Evolutionary conservation across 177 flowering plant genomes (phyloP), one percentile per base, ranked within the genome.

Genomic region (Vitis hybrid): DNA sequence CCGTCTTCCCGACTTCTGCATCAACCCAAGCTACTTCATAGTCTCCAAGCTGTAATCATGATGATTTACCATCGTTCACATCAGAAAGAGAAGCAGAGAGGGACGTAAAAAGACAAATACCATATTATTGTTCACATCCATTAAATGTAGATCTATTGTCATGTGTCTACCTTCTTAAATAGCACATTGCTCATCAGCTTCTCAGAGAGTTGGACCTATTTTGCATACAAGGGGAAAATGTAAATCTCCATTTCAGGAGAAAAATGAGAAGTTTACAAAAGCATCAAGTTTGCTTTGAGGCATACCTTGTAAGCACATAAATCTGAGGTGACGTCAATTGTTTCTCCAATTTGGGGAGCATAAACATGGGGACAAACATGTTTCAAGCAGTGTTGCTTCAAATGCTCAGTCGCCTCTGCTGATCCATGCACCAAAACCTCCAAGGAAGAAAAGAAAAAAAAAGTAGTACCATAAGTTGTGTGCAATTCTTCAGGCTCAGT

Each of bases 341-440:
- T 84, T 82, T 95, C 97, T 76, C 81, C 96, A 76, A 94, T 83
- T 69, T 94, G 93, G 47, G 98, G 99, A 79, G 99, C 89, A 85
- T 87, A 95, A 17, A 93, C 98, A 75, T 95, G 92, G 20, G 94
- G 90, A 67, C 96, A 90, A 50, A 90, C 92, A 77, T 83, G 82
- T 75, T 89, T 92, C 77, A 87, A 62, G 83, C 97, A 92, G 71
- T 92, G 91, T 73, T 93, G 91, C 85, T 94, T 95, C 84, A 95
- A 79, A 87, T 95, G 98, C 80, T 93, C 99, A 15, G 98, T 95
- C 57, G 97, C 96, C 78, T 95, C 99, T 11, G 97, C 98, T 65
- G 98, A 89, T 75, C 97, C 99, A 81, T 94, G 99, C 73, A 95
- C 92, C 85, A 95, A 82, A 67, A 95, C 99, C 99, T 92, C 12